Evolutionary conservation across 352 stramenopile species (phyloP).

Genomic region (Pythium brassicae): DNA sequence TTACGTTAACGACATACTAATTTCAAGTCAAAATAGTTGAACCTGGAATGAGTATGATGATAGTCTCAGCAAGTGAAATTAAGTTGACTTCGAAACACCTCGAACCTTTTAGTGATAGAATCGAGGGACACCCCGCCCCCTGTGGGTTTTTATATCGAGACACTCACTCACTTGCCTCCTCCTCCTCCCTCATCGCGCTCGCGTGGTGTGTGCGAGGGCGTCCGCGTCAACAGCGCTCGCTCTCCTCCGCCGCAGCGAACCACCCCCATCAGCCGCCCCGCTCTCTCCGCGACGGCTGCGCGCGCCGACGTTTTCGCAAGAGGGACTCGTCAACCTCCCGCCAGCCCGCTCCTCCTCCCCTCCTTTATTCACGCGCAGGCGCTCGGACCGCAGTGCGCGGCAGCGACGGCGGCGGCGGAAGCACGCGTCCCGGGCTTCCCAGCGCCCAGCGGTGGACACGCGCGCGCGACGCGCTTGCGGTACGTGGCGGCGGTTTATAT

Average conservation of each 20-base stretch:
- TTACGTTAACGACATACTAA: no score
- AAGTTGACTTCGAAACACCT: no score
- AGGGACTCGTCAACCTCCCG: no score
- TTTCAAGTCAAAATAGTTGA: no score
- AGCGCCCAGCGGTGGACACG: not conserved
- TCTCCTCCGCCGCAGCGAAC: not conserved
- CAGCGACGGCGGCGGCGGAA: no score
- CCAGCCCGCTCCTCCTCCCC: no score
- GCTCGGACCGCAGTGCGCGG: no score
- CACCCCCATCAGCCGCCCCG: not conserved
- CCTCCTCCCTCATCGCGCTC: conserved; percentile 1
- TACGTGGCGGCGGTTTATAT: not conserved
- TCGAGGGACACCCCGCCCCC: not conserved
- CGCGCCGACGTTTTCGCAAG: no score
- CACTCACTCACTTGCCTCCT: conserved; percentile 1
- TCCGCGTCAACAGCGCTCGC: not conserved
- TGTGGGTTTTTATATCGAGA: conserved; percentile 1
- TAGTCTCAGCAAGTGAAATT: no score
- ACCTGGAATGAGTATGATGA: no score
- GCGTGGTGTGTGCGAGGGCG: not conserved
- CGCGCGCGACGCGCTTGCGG: not conserved
- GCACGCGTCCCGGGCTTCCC: not conserved
- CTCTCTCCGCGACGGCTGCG: not conserved
- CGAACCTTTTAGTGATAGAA: not conserved
- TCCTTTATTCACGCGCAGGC: no score